phyloP scores from a whole-genome alignment of 257 asterid species.

The Nicotiana otophora region DNA sequence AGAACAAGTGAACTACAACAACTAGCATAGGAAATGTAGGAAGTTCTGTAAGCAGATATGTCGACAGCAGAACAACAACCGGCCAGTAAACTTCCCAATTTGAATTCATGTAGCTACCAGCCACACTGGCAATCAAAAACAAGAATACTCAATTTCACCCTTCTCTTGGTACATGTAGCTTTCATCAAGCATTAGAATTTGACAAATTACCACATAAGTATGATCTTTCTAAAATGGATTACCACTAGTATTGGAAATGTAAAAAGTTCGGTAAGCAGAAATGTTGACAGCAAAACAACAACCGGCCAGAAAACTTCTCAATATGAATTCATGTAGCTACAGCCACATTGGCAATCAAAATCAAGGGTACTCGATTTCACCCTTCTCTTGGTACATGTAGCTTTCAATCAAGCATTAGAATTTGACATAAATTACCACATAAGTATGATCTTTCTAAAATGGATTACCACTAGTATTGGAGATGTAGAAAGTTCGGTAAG shows the following conservation, averaged over 20 bases:
- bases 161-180: constrained; percentile 49
- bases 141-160: constrained; percentile 28
- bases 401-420: neutral
- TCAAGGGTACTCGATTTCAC: constrained; percentile 20
- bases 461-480: neutral
- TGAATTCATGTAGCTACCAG: constrained; percentile 37
- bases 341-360: constrained; percentile 51
- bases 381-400: constrained; percentile 51
- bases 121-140: constrained; percentile 46
- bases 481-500: no score
- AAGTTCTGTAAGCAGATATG: constrained; percentile 34
- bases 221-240: neutral
- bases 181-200: neutral
- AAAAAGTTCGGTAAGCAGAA: constrained; percentile 12
- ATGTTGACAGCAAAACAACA: constrained; percentile 32
- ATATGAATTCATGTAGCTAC: constrained; percentile 31
- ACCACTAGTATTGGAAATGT: neutral
- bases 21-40: neutral
- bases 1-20: constrained; percentile 6
- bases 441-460: neutral
- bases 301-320: constrained; percentile 57
- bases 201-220: no score
- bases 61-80: constrained; percentile 45
- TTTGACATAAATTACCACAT: no score
- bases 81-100: constrained; percentile 46